Evolutionary conservation across 1,139 yeast genomes (phyloP).

Genomic region (Pichia sp.): DNA sequence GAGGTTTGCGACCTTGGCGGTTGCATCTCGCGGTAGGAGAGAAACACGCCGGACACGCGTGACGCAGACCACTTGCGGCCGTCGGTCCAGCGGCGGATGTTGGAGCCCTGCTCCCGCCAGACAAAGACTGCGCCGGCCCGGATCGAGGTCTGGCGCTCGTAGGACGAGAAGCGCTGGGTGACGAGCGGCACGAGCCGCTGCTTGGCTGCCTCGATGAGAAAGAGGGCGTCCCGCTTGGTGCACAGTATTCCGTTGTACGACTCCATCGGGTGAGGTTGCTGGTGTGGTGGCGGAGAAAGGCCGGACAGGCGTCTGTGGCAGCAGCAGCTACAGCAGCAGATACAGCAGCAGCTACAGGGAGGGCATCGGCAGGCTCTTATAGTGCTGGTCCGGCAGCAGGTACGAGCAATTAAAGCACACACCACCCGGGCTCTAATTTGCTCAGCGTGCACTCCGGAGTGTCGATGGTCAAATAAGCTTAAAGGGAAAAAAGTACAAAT

Average conservation of each 20-base stretch:
- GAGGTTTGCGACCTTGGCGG: slow-evolving; percentile 2
- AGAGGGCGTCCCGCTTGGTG: slow-evolving; percentile 57
- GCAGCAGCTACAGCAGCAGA: not conserved
- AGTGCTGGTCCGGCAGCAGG: not conserved
- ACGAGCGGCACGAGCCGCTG: slow-evolving; percentile 53
- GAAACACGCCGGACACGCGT: slow-evolving; percentile 60
- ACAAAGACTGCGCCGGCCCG: slow-evolving; percentile 55
- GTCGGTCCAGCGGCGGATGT: slow-evolving; percentile 76
- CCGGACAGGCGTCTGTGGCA: not conserved
- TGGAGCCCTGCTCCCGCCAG: slow-evolving; percentile 70
- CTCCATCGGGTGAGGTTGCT: slow-evolving; percentile 37
- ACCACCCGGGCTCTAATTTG: slow-evolving; percentile 1
- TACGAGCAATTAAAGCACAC: not conserved
- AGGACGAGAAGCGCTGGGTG: slow-evolving; percentile 54
- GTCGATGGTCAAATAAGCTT: not conserved
- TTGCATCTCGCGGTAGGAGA: slow-evolving; percentile 62
- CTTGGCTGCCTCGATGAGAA: slow-evolving; percentile 61
- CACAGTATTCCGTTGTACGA: slow-evolving; percentile 59
- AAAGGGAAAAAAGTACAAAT: not conserved
- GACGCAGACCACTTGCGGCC: slow-evolving; percentile 71
- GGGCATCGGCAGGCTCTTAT: not conserved
- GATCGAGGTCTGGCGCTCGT: slow-evolving; percentile 48
- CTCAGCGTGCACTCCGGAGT: not conserved
- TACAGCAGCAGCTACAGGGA: too few species aligned
- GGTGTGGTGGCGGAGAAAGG: not conserved